phyloP scores from a whole-genome alignment of 2,329 filamentous ascomycete genomes.

The Penicillium sp. region DNA sequence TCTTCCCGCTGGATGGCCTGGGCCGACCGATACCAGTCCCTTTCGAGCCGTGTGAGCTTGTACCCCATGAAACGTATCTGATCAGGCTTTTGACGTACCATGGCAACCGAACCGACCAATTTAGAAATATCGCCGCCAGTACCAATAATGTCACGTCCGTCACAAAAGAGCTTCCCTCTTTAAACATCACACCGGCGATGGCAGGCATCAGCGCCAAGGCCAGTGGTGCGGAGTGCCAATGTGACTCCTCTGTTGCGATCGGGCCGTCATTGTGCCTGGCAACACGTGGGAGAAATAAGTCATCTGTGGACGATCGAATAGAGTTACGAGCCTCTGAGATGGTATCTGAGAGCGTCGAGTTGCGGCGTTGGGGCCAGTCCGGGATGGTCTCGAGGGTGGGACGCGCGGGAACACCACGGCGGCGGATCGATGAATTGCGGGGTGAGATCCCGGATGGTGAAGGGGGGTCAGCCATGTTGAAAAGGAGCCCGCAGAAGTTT shows the following conservation, averaged over 20 bases:
- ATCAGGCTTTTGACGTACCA: constrained; percentile 59
- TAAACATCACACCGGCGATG: constrained; percentile 78
- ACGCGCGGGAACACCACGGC: constrained; percentile 37
- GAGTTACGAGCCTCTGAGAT: constrained; percentile 65
- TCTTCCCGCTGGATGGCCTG: constrained; percentile 59
- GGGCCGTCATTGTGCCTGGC: constrained; percentile 32
- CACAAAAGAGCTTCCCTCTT: constrained; percentile 77
- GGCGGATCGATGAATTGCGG: constrained; percentile 26
- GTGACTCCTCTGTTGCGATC: constrained; percentile 57
- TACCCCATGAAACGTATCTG: constrained; percentile 1
- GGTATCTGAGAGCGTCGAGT: constrained; percentile 77
- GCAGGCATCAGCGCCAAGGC: constrained; percentile 82
- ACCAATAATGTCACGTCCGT: constrained; percentile 81
- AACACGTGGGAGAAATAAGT: constrained; percentile 63
- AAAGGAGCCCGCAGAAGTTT: neutral
- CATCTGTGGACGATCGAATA: constrained; percentile 66
- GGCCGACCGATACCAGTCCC: constrained; percentile 73
- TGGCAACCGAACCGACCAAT: constrained; percentile 87
- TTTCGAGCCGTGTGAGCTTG: constrained; percentile 26
- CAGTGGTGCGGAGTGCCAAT: constrained; percentile 78
- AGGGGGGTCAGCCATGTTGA: constrained; percentile 16
- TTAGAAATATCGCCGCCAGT: constrained; percentile 80
- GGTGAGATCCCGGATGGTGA: constrained; percentile 5
- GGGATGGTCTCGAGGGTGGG: constrained; percentile 37
- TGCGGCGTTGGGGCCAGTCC: constrained; percentile 57